Evolutionary conservation across 352 stramenopile species (phyloP).

Genomic region (Lagenidium giganteum): DNA sequence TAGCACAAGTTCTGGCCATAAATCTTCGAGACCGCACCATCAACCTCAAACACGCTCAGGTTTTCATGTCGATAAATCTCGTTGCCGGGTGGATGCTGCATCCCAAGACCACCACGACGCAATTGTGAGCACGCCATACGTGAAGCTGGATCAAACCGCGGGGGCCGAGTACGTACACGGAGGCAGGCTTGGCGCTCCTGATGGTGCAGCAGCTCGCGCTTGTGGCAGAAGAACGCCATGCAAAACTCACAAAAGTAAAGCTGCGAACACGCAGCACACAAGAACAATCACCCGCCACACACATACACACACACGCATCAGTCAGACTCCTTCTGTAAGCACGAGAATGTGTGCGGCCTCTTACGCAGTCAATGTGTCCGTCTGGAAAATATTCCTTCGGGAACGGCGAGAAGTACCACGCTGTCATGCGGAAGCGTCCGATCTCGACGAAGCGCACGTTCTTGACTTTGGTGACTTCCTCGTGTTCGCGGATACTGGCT

Average conservation of each 20-base stretch:
- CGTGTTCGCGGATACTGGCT: conserved; percentile 95
- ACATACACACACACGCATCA: not conserved
- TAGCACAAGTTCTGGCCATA: conserved; percentile 99
- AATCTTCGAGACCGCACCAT: conserved; percentile 94
- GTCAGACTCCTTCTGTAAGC: not conserved
- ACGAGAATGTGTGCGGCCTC: conserved; percentile 6
- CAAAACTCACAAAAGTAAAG: conserved; percentile 89
- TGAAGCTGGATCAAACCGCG: not conserved
- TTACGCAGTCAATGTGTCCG: conserved; percentile 78
- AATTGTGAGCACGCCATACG: conserved; percentile 5
- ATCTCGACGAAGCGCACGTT: conserved; percentile 97
- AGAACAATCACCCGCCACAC: not conserved
- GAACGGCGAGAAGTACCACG: conserved; percentile 98
- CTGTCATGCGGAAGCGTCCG: conserved; percentile 90
- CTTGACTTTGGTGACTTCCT: conserved; percentile 97
- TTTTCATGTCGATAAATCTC: conserved; percentile 94
- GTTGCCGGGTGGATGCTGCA: conserved; percentile 72
- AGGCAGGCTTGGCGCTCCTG: conserved; percentile 61
- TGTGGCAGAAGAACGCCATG: conserved; percentile 84
- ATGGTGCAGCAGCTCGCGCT: conserved; percentile 61
- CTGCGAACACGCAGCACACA: conserved; percentile 18
- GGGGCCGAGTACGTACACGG: conserved; percentile 27
- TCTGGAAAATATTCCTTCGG: conserved; percentile 94
- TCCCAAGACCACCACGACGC: no score
- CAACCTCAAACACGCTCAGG: conserved; percentile 96